phyloP scores from a whole-genome alignment of 108 stramenopile genomes.

The Epipyxis sp. region DNA sequence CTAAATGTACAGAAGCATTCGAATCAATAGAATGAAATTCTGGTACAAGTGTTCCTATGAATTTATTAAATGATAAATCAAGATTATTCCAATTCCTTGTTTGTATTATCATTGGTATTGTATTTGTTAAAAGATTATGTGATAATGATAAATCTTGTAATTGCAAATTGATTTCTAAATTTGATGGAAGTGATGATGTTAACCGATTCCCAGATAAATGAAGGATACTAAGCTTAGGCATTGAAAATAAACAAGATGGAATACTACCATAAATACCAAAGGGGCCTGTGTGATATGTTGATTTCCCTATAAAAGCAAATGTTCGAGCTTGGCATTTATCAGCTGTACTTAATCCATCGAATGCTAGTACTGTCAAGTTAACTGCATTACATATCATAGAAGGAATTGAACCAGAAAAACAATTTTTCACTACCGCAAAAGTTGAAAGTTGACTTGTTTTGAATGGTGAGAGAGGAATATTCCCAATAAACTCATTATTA shows the following conservation, averaged over 20 bases:
- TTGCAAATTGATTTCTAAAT: neutral
- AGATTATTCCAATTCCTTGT: neutral
- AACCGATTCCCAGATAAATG: constrained; percentile 22
- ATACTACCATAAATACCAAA: neutral
- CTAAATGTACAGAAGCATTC: neutral
- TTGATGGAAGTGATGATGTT: neutral
- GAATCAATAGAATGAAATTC: neutral
- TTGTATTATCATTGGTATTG: neutral
- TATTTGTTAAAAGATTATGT: neutral
- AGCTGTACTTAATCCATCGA: neutral
- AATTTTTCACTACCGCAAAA: neutral
- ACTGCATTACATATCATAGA: neutral
- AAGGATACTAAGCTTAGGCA: neutral
- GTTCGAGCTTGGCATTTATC: neutral
- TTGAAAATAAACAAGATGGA: constrained; percentile 17
- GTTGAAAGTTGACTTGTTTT: neutral
- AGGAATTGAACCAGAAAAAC: constrained; percentile 15
- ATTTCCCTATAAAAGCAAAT: neutral
- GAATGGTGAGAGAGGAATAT: neutral
- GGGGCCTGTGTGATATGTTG: neutral
- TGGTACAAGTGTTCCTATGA: neutral
- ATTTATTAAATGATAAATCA: constrained; percentile 11
- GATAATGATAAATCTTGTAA: neutral
- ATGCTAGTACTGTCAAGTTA: neutral
- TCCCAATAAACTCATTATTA: neutral